Evolutionary conservation across 1,284 basidiomycete genomes (phyloP).

Genomic region (Ganoderma lingzhi): DNA sequence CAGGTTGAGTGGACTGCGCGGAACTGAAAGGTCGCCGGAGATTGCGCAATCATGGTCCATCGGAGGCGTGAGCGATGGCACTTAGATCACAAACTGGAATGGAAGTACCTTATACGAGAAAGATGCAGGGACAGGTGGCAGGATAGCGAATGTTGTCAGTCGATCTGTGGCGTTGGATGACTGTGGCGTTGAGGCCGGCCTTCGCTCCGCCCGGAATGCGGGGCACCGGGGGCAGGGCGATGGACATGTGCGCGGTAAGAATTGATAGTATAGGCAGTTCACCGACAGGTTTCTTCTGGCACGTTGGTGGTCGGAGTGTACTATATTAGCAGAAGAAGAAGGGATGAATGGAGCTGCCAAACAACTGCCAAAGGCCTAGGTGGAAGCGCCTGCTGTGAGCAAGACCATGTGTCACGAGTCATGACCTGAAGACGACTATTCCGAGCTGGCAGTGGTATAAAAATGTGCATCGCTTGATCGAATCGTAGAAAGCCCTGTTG

Average conservation of each 20-base stretch:
- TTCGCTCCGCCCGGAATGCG: neutral
- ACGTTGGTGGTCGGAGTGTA: neutral
- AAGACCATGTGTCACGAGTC: neutral
- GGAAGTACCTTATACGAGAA: neutral
- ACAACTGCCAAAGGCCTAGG: neutral
- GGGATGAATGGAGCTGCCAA: neutral
- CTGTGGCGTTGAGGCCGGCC: neutral
- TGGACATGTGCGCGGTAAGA: neutral
- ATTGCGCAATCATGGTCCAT: neutral
- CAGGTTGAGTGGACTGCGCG: neutral
- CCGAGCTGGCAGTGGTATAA: neutral
- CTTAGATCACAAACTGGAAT: neutral
- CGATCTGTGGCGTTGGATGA: constrained; percentile 1
- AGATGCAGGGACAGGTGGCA: neutral
- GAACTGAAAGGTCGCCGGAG: neutral
- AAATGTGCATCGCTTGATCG: neutral
- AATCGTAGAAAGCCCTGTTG: neutral
- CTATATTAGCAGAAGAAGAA: neutral
- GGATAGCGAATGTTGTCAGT: neutral
- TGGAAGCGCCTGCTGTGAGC: neutral
- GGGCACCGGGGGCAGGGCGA: too few relatives aligned
- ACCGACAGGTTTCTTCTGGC: neutral
- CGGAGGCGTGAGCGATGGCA: neutral
- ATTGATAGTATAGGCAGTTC: neutral
- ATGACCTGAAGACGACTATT: neutral